Base-by-base conservation (phyloP, 192 early-diverging fungal species). In the Linderina pennispora region DNA sequence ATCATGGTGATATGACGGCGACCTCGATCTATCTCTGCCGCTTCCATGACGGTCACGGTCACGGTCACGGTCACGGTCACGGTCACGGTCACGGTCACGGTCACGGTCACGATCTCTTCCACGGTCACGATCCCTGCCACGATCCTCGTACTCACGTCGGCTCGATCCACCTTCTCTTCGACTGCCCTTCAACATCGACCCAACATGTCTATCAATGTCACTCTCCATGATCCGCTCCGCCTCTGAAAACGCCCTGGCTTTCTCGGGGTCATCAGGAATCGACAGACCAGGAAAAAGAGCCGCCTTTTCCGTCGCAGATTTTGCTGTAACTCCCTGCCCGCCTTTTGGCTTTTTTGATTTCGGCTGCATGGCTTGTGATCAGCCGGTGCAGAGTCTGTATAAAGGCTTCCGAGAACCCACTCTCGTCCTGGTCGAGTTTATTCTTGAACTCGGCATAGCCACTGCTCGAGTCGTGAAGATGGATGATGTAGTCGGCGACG, bases 401-500 rank as follows among this genome's bases (percentile, higher is more conserved):
- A 47, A 99, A 87, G 0, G 85, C 59, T 13, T 85, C 85, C 2
- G 87, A 78, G 43, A 99, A 92, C 32, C 90, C 92, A 18, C 86
- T 89, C 20, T 79, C 86, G 15, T 75, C 78, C 39, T 84, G 77
- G 24, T 77, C 62, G 4, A 96, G 74, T 26, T 64, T 73, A 21
- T 60, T 50, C 39, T 86, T 85, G 65, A 93, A 99, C 16, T 67
- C 69, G 23, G 35, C 60, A 36, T 83, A 65, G 44, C 60, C 72
- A 39, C 65, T 76, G 48, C 76, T 78, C 58, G 86, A 65, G 22
- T 78, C 77, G 54, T 99, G 92, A 20, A 96, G 52, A 50, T 86
- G 77, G 31, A 99, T 82, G 34, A 99, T 79, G 53, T 88, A 99
- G 54, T 99, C 96, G 44, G 96, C 91, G 38, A 87, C 56, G 19